Percentiles rank a stretch among this genome's conserved stretches.
Evolutionary conservation across 2,329 filamentous ascomycete genomes (phyloP).

Genomic region (Catunica adiposa): DNA sequence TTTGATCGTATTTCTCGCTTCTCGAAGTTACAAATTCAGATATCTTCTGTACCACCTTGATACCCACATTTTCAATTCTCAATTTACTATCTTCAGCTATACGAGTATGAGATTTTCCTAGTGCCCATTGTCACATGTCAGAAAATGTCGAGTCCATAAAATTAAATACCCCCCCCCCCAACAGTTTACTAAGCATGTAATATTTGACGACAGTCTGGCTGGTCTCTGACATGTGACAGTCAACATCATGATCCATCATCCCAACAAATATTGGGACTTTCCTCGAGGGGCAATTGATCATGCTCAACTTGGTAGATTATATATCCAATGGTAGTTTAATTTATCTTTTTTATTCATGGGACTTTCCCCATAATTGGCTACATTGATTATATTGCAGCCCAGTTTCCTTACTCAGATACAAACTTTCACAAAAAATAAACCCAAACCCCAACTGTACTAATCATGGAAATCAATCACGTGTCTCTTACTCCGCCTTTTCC

Average conservation of each 20-base stretch:
- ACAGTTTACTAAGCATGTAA: not conserved
- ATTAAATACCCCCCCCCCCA: not conserved
- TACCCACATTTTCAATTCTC: not conserved
- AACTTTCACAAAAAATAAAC: not conserved
- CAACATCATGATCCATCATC: not conserved
- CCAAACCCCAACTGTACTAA: not conserved
- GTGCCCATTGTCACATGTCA: not conserved
- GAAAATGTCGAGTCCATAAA: not conserved
- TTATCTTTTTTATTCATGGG: conserved; percentile 15
- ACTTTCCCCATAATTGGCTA: too few relatives aligned
- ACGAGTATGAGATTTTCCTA: not conserved
- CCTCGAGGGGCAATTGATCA: too few relatives aligned
- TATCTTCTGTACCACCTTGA: not conserved
- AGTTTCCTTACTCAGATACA: not conserved
- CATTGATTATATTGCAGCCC: not conserved
- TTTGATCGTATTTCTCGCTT: not conserved
- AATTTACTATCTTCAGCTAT: not conserved
- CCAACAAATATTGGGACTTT: too few relatives aligned
- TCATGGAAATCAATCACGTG: not conserved
- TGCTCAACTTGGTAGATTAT: not conserved
- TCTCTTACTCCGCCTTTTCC: not conserved
- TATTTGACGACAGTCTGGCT: not conserved
- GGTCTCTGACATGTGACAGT: not conserved
- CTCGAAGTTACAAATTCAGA: not conserved
- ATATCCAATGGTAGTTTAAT: conserved; percentile 16